These are phyloP conservation scores for Pestalotiopsis sp. DNA, from an alignment of 2,329 filamentous ascomycete genomes.

Conservation along the genomic window DNA sequence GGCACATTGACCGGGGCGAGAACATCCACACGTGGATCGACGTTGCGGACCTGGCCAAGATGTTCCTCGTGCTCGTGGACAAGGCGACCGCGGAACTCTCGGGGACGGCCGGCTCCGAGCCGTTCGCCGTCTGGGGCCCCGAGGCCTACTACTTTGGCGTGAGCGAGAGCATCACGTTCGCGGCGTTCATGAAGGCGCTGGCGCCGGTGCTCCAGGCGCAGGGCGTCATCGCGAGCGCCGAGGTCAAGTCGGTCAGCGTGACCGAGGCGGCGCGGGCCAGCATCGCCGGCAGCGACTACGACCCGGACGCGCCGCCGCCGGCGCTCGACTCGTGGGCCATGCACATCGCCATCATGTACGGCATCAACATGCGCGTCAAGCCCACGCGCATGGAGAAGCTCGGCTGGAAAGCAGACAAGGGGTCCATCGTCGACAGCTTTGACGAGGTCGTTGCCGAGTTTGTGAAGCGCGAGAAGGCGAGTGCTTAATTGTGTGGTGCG, in stretches of 20 bases:
- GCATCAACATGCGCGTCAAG: constrained; percentile 20
- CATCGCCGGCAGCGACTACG: constrained; percentile 19
- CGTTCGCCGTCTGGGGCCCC: constrained; percentile 18
- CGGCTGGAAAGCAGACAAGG: constrained; percentile 17
- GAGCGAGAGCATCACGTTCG: constrained; percentile 17
- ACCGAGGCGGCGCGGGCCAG: constrained; percentile 20
- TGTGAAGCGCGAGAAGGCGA: constrained; percentile 9
- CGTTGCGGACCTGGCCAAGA: constrained; percentile 20
- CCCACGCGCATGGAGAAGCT: constrained; percentile 17
- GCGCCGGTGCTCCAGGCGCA: constrained; percentile 15
- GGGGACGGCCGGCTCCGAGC: background rate
- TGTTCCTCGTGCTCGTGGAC: constrained; percentile 19
- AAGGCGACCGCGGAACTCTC: constrained; percentile 13
- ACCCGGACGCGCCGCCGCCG: constrained; percentile 20
- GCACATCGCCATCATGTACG: constrained; percentile 21
- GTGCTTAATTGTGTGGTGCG: background rate
- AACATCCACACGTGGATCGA: constrained; percentile 20
- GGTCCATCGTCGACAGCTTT: constrained; percentile 9
- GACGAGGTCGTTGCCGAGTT: constrained; percentile 6
- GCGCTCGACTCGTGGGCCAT: constrained; percentile 22
- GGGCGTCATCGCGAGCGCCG: constrained; percentile 16
- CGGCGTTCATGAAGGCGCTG: constrained; percentile 16
- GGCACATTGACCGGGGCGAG: constrained; percentile 20
- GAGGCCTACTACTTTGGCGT: constrained; percentile 23
- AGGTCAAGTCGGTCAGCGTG: constrained; percentile 18